Evolutionary conservation across 306 rosid genomes (phyloP).

Genomic region (Luffa aegyptiaca): DNA sequence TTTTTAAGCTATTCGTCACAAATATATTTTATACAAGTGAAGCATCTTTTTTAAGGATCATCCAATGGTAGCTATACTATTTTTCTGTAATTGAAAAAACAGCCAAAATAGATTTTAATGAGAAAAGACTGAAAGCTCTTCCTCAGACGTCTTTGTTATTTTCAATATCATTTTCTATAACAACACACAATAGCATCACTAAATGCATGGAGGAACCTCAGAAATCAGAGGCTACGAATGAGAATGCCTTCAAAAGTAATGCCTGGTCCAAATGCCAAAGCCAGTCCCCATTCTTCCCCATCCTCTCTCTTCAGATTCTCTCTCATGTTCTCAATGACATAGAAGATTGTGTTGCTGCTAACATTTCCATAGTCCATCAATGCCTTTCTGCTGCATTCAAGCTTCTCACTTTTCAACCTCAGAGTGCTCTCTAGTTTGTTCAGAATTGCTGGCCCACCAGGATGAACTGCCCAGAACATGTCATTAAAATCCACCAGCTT

Average conservation of each 20-base stretch:
- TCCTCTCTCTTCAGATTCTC: conserved; percentile 42
- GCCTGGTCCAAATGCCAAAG: conserved; percentile 93
- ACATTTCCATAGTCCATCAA: conserved; percentile 84
- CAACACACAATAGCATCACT: too few species aligned
- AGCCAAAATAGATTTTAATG: too few species aligned
- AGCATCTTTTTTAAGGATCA: too few species aligned
- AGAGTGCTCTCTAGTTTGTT: conserved; percentile 55
- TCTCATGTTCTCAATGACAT: conserved; percentile 81
- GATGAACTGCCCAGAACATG: conserved; percentile 94
- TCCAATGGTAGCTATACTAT: too few species aligned
- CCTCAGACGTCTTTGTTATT: too few species aligned
- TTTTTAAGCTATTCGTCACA: too few species aligned
- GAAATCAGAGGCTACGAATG: conserved; percentile 60
- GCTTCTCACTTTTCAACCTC: conserved; percentile 43
- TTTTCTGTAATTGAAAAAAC: too few species aligned
- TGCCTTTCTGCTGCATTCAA: conserved; percentile 73
- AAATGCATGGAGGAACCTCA: too few species aligned
- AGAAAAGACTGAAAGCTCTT: too few species aligned
- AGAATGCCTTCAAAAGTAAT: conserved; percentile 96
- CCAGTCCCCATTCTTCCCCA: conserved; percentile 86
- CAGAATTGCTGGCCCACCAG: conserved; percentile 87
- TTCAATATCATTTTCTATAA: too few species aligned
- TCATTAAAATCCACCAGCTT: conserved; percentile 45
- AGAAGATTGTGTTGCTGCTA: conserved; percentile 87
- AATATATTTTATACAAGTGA: too few species aligned